Conservation (phyloP, 805 yeast genomes). For the Spathaspora boniae region DNA sequence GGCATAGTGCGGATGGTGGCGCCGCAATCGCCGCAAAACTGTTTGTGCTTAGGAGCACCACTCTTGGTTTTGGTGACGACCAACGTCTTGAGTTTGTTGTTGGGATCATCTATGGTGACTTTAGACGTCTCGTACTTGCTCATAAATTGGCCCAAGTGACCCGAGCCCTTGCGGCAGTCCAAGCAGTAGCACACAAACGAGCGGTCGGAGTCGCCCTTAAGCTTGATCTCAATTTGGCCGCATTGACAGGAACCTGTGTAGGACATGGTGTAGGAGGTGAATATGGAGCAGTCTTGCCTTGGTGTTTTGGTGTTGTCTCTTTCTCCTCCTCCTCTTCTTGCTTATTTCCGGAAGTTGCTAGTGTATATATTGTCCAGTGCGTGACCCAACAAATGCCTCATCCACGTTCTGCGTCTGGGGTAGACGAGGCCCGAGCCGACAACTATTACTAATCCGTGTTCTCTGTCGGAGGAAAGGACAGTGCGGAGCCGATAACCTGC, state of each 20-base stretch:
- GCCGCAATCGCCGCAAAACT: conserved; percentile 11
- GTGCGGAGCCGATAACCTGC: too few relatives aligned
- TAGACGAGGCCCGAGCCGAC: too few relatives aligned
- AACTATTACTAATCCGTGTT: too few relatives aligned
- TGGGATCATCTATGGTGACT: conserved; percentile 5
- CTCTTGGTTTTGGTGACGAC: conserved; percentile 9
- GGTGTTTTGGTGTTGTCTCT: too few relatives aligned
- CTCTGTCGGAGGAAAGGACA: too few relatives aligned
- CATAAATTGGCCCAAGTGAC: conserved; percentile 12
- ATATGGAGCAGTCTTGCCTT: too few relatives aligned
- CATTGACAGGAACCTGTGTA: conserved; percentile 11
- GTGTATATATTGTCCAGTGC: too few relatives aligned
- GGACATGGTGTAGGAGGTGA: too few relatives aligned
- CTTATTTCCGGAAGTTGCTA: too few relatives aligned
- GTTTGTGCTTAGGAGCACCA: conserved; percentile 11
- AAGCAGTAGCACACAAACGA: conserved; percentile 10
- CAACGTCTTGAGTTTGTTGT: conserved; percentile 5
- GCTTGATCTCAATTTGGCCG: conserved; percentile 6
- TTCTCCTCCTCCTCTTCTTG: too few relatives aligned
- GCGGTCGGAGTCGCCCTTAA: conserved; percentile 7
- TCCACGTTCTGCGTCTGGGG: too few relatives aligned
- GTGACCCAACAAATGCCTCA: too few relatives aligned
- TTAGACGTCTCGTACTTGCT: conserved; percentile 7
- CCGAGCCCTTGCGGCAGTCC: conserved; percentile 13
- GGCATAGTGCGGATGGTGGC: conserved; percentile 11